phyloP scores from a whole-genome alignment of 805 yeast genomes.

The Kregervanrija delftensis region DNA sequence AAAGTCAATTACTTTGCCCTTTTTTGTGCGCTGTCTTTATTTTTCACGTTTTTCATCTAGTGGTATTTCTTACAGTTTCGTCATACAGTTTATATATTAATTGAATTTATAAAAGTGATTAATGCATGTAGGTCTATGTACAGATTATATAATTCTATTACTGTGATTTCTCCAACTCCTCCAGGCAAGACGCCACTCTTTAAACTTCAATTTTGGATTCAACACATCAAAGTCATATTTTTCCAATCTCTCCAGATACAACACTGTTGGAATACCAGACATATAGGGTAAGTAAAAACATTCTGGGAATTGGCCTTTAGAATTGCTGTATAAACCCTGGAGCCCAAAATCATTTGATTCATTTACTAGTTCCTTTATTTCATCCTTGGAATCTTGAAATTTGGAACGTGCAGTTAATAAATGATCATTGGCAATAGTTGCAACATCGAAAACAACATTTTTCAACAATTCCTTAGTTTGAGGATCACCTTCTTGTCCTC shows the following conservation, averaged over 20 bases:
- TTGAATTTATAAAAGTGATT: background rate
- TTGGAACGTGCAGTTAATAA: conserved; percentile 60
- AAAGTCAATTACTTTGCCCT: background rate
- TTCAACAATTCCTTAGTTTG: conserved; percentile 31
- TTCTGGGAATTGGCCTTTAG: conserved; percentile 39
- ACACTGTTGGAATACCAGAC: conserved; percentile 57
- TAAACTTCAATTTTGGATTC: conserved; percentile 33
- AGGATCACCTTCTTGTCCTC: conserved; percentile 33
- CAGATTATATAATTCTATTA: conserved; percentile 2
- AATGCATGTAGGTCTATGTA: background rate
- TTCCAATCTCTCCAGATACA: conserved; percentile 57
- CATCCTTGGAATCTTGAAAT: conserved; percentile 31
- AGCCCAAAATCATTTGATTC: no score
- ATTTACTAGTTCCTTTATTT: conserved; percentile 20
- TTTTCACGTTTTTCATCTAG: no score
- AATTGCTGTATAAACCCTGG: background rate
- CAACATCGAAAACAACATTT: conserved; percentile 60
- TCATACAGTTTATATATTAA: no score
- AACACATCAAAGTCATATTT: conserved; percentile 57
- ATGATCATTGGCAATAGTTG: conserved; percentile 77
- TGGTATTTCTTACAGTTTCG: background rate
- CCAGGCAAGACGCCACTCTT: conserved; percentile 66
- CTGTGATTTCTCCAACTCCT: conserved; percentile 42
- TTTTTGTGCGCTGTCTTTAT: no score
- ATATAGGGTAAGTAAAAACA: conserved; percentile 61